Conservation (phyloP, 495 filamentous ascomycete species). For the Penicillium pulvis region DNA sequence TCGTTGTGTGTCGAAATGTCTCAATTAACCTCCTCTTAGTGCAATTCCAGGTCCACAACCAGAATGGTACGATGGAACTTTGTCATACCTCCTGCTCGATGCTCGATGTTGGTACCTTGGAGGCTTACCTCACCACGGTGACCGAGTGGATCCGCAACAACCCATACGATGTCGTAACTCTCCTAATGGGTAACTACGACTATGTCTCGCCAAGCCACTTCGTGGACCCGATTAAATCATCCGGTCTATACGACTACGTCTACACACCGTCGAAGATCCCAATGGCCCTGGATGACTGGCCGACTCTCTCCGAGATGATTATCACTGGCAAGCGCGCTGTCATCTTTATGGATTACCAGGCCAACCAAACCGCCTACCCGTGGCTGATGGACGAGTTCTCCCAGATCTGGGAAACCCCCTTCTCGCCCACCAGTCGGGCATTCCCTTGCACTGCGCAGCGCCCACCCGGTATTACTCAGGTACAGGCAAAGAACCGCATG, state of each 20-base stretch:
- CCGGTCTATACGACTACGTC: conserved; percentile 67
- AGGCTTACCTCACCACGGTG: conserved; percentile 70
- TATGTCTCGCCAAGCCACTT: conserved; percentile 62
- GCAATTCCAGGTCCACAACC: conserved; percentile 80
- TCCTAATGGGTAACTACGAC: conserved; percentile 85
- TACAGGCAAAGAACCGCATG: conserved; percentile 61
- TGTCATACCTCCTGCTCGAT: conserved; percentile 81
- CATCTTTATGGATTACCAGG: conserved; percentile 80
- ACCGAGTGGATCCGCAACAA: conserved; percentile 71
- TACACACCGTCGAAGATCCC: conserved; percentile 71
- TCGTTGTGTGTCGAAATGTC: not conserved
- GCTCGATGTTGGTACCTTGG: conserved; percentile 75
- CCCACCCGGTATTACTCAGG: conserved; percentile 56
- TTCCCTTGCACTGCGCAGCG: conserved; percentile 64
- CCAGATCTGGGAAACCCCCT: conserved; percentile 70
- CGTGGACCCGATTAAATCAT: conserved; percentile 59
- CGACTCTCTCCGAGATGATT: conserved; percentile 79
- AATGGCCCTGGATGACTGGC: conserved; percentile 79
- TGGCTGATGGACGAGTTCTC: conserved; percentile 67
- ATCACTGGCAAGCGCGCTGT: conserved; percentile 61
- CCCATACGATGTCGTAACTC: conserved; percentile 89
- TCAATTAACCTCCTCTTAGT: conserved; percentile 43
- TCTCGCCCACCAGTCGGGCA: conserved; percentile 56
- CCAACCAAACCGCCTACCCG: conserved; percentile 74
- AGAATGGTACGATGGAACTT: conserved; percentile 60